Base-by-base conservation (phyloP, 352 stramenopile species). In the Globisporangium acanthophoron region DNA sequence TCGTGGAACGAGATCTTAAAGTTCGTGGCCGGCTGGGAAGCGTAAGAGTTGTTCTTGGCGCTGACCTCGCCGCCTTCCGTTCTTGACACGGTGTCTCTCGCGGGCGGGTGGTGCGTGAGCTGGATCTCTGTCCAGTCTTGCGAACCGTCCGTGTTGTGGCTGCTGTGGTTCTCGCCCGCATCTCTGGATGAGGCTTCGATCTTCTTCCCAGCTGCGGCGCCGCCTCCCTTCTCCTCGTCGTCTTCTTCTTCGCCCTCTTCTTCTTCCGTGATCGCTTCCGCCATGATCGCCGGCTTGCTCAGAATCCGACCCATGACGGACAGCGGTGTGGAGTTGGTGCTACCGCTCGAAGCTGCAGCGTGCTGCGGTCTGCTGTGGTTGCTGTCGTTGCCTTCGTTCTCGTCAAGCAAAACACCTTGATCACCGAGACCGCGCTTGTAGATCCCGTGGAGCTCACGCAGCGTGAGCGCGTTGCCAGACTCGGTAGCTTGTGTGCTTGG, bases 381-480 rank as follows among this genome's bases (percentile, higher is more conserved):
- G 24, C 15, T n/a, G 24, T 15, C 51, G 3, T 61, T 33, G 37
- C 60, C 37, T 16, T 59, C 40, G 21, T 76, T 65, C 29, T 80
- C 74, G 41, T 88, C 45, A 47, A 90, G 61, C 13, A 75, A 58
- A 21, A 87, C 73, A 60, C 74, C 68, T 55, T 94, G 83, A 41
- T 93, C 83, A 4, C 83, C 83, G 16, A 93, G 67, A 2, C 83
- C 83, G 35, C 79, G 77, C 41, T 90, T 93, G 67, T 93, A 93
- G 46, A 91, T 93, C 37, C 66, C 78, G 52, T 93, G 79, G 16
- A 93, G 60, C 55, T 93, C 78, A 52, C 71, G 79, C 31, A 90
- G 31, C 3, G 80, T 87, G 8, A 90, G 48, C 16, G 59, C 56
- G 46, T 73, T 72, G 50, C 59, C 66, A 3, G 13, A 7, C 2